phyloP scores from a whole-genome alignment of 75 land plant genomes.

The Isoetes taiwanensis region DNA sequence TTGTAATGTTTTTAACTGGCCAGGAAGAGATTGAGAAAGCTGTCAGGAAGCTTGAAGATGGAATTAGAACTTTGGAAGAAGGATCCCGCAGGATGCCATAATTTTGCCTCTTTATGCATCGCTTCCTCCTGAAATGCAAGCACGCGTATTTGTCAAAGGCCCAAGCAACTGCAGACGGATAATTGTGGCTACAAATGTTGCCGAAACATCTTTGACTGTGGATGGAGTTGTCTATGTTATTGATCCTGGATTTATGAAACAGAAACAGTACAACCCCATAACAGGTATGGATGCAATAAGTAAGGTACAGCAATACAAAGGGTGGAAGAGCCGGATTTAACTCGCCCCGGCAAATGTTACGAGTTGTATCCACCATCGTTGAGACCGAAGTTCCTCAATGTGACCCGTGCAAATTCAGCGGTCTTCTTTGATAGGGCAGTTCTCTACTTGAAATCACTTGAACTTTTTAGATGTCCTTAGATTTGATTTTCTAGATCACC shows the following conservation, averaged over 20 bases:
- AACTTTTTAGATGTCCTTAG: constrained; percentile 66
- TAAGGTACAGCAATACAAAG: constrained; percentile 87
- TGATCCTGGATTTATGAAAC: constrained; percentile 96
- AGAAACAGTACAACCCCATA: constrained; percentile 77
- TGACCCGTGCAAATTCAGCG: constrained; percentile 62
- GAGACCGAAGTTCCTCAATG: constrained; percentile 57
- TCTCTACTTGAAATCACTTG: constrained; percentile 80
- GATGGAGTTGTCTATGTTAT: constrained; percentile 99
- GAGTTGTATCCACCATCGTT: constrained; percentile 48
- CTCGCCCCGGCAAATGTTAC: constrained; percentile 93
- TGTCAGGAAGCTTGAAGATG: constrained; percentile 70
- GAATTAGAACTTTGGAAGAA: constrained; percentile 54
- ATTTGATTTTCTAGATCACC: constrained; percentile 96
- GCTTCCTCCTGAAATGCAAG: constrained; percentile 94
- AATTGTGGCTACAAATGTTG: constrained; percentile 94
- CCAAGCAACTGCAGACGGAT: constrained; percentile 80
- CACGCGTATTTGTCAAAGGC: constrained; percentile 5
- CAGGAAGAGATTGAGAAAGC: constrained; percentile 97
- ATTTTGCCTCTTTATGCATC: constrained; percentile 93
- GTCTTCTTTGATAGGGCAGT: constrained; percentile 91
- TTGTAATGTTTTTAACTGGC: too few relatives aligned
- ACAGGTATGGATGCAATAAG: constrained; percentile 95
- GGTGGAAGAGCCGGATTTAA: constrained; percentile 91
- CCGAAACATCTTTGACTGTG: constrained; percentile 95
- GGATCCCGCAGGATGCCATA: constrained; percentile 93